Conservation (phyloP, 2,329 filamentous ascomycete genomes). For the Chlorencoelia australis region DNA sequence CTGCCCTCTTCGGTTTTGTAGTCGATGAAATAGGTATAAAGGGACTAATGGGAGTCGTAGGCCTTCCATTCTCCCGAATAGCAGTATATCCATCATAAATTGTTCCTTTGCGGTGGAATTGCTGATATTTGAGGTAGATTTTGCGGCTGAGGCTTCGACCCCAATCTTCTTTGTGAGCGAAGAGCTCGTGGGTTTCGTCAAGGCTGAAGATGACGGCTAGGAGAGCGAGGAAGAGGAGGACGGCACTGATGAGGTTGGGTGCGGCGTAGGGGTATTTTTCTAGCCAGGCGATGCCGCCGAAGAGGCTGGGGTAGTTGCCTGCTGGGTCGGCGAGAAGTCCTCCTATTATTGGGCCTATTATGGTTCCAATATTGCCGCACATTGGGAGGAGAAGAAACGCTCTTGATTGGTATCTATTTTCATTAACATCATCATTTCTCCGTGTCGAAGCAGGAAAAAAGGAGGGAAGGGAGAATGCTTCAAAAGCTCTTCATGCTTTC, state of each 20-base stretch:
- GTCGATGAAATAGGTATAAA: slow-evolving; percentile 5
- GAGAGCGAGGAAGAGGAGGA: slow-evolving; percentile 25
- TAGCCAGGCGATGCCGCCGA: slow-evolving; percentile 33
- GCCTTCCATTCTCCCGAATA: slow-evolving; percentile 2
- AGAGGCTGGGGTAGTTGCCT: slow-evolving; percentile 27
- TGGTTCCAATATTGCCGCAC: slow-evolving; percentile 53
- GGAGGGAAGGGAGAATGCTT: too few relatives aligned
- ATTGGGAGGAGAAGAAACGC: slow-evolving; percentile 41
- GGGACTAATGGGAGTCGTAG: slow-evolving; percentile 7
- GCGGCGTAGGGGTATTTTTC: slow-evolving; percentile 35
- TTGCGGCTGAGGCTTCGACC: slow-evolving; percentile 20
- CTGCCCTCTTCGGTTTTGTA: slow-evolving; percentile 19
- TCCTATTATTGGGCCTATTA: slow-evolving; percentile 33
- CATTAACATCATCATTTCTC: not conserved
- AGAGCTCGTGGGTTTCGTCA: slow-evolving; percentile 29
- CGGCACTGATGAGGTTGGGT: slow-evolving; percentile 33
- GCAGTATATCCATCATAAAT: slow-evolving; percentile 5
- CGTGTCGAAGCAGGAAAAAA: too few relatives aligned
- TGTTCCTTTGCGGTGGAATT: slow-evolving; percentile 8
- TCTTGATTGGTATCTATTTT: slow-evolving; percentile 29
- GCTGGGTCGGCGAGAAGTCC: slow-evolving; percentile 36
- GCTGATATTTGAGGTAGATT: slow-evolving; percentile 14
- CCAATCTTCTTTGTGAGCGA: slow-evolving; percentile 24
- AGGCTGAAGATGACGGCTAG: slow-evolving; percentile 29
- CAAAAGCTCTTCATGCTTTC: not conserved